Percentiles rank a stretch among this genome's conserved stretches.
phyloP scores from a whole-genome alignment of 140 eudicot species.

The Ambrosia hybrid region DNA sequence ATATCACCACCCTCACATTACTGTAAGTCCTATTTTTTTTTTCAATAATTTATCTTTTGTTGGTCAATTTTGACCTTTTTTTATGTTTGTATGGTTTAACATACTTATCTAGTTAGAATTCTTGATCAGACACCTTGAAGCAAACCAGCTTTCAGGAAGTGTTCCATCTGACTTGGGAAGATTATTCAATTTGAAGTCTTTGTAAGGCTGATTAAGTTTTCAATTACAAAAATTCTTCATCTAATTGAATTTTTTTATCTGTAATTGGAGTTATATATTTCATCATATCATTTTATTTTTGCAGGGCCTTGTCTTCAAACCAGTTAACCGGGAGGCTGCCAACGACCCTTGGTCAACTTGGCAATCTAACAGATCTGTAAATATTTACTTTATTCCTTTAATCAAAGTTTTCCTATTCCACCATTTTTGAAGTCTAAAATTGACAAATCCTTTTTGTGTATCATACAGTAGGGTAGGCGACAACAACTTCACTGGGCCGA shows the following conservation, averaged over 20 bases:
- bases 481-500: conserved; percentile 66
- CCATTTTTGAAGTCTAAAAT: neutral
- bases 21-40: conserved; percentile 47
- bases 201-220: conserved; percentile 45
- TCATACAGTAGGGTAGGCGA: conserved; percentile 74
- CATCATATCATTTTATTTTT: conserved; percentile 23
- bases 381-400: neutral
- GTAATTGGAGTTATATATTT: conserved; percentile 2
- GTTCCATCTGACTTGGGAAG: conserved; percentile 71
- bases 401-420: neutral
- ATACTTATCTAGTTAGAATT: neutral
- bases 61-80: neutral
- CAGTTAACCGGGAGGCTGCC: conserved; percentile 70
- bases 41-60: neutral
- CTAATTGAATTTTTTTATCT: neutral
- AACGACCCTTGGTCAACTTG: conserved; percentile 47
- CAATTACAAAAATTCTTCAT: neutral
- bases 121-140: conserved; percentile 65
- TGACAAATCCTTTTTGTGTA: conserved; percentile 11
- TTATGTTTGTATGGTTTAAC: too few relatives aligned
- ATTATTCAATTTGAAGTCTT: conserved; percentile 41
- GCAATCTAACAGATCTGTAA: conserved; percentile 66
- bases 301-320: conserved; percentile 81
- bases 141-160: conserved; percentile 61
- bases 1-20: conserved; percentile 61